These are phyloP conservation scores for Pezizomycotina sp. DNA, from an alignment of 2,329 filamentous ascomycete genomes.

Conservation along the genomic window DNA sequence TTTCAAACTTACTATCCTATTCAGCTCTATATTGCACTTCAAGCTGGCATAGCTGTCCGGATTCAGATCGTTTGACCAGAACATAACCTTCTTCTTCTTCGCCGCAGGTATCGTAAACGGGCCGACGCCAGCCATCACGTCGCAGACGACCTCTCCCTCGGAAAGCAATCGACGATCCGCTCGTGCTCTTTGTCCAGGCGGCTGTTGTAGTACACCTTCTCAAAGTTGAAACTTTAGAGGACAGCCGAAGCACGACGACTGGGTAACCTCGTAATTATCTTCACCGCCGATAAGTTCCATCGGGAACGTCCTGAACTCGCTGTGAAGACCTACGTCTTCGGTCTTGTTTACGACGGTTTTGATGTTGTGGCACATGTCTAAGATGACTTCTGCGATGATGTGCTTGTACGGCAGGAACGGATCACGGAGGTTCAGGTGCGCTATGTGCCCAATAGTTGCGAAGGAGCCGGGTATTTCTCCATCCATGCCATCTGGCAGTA, in stretches of 20 bases:
- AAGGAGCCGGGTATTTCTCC: conserved; percentile 32
- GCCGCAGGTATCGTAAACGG: conserved; percentile 87
- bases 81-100: conserved; percentile 65
- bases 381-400: conserved; percentile 66
- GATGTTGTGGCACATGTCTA: conserved; percentile 71
- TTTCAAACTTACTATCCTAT: no score
- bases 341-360: conserved; percentile 92
- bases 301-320: conserved; percentile 74
- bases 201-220: conserved; percentile 96
- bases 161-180: conserved; percentile 56
- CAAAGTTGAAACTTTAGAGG: conserved; percentile 97
- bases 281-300: conserved; percentile 79
- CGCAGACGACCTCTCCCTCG: conserved; percentile 74
- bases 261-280: conserved; percentile 73
- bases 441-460: conserved; percentile 29
- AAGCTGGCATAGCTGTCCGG: conserved; percentile 68
- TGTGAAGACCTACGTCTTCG: conserved; percentile 70
- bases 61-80: conserved; percentile 95
- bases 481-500: conserved; percentile 64
- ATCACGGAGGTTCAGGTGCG: conserved; percentile 77
- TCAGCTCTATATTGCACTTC: conserved; percentile 50
- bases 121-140: conserved; percentile 94
- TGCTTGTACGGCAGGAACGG: conserved; percentile 72
- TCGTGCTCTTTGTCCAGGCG: conserved; percentile 79
- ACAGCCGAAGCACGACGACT: conserved; percentile 69